Percentiles rank a stretch among this genome's conserved stretches.
Conservation (phyloP, 108 stramenopile species). For the Mediolabrus comicus region DNA sequence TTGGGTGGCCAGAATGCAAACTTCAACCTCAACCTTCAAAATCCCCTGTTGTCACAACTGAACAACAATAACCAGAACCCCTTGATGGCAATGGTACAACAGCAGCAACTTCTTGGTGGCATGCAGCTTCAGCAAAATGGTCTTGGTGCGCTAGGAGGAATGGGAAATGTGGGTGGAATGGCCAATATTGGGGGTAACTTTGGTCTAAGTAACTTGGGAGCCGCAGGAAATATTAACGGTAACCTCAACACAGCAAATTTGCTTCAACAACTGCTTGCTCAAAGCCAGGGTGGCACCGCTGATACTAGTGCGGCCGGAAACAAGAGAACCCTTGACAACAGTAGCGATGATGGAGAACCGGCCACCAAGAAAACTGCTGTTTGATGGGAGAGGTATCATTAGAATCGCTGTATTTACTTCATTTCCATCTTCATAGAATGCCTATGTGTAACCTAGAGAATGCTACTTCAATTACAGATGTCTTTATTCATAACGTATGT, state of each 20-base stretch:
- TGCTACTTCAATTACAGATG: background rate
- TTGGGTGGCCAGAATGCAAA: slow-evolving; percentile 22
- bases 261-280: slow-evolving; percentile 39
- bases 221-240: background rate
- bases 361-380: slow-evolving; percentile 6
- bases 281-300: background rate
- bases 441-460: background rate
- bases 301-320: slow-evolving; percentile 2
- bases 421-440: background rate
- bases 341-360: slow-evolving; percentile 4
- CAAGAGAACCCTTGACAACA: slow-evolving; percentile 9
- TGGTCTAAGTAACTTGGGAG: too few species aligned
- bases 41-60: slow-evolving; percentile 16
- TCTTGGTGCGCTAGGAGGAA: slow-evolving; percentile 18
- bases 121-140: slow-evolving; percentile 22
- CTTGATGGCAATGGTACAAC: slow-evolving; percentile 20
- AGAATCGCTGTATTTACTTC: background rate
- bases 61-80: slow-evolving; percentile 16
- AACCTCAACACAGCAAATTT: slow-evolving; percentile 31
- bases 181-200: slow-evolving; percentile 14
- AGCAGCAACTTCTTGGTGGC: slow-evolving; percentile 36
- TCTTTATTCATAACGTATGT: slow-evolving; percentile 7
- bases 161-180: slow-evolving; percentile 12
- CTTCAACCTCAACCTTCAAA: slow-evolving; percentile 20
- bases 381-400: background rate